These are phyloP conservation scores for Lactarius indigo DNA, from an alignment of 768 basidiomycete species.

Conservation along the genomic window DNA sequence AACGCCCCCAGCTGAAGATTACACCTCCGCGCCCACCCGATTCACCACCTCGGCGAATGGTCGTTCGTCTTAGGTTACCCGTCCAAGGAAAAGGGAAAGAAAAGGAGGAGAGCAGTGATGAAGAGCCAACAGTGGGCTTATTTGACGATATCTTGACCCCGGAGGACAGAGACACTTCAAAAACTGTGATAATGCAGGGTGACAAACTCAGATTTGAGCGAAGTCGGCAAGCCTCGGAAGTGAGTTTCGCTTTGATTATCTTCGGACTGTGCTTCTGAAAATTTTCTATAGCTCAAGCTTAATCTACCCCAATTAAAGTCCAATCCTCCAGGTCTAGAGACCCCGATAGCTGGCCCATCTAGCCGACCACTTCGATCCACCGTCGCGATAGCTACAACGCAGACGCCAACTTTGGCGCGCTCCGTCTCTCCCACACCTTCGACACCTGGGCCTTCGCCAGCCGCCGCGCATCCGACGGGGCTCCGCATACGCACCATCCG, in stretches of 20 bases:
- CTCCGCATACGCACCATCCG: constrained; percentile 84
- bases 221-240: constrained; percentile 72
- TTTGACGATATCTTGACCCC: constrained; percentile 80
- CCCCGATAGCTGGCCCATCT: constrained; percentile 51
- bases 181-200: constrained; percentile 53
- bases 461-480: constrained; percentile 29
- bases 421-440: constrained; percentile 38
- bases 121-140: constrained; percentile 51
- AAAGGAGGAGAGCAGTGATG: constrained; percentile 52
- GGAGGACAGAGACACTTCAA: constrained; percentile 67
- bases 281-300: constrained; percentile 1
- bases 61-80: constrained; percentile 53
- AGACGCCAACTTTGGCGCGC: constrained; percentile 27
- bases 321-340: constrained; percentile 40
- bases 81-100: constrained; percentile 68
- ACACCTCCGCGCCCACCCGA: constrained; percentile 29
- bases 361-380: constrained; percentile 63
- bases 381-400: constrained; percentile 37
- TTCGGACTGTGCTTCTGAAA: background rate
- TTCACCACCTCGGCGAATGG: constrained; percentile 35
- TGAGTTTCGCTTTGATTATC: constrained; percentile 35
- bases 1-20: constrained; percentile 28
- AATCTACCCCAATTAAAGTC: constrained; percentile 44
- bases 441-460: constrained; percentile 31
- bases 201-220: constrained; percentile 75